Percentiles rank a stretch among this genome's conserved stretches.
Evolutionary conservation across 164 flowering plant genomes (phyloP).

Genomic region (Berberis vulgaris): DNA sequence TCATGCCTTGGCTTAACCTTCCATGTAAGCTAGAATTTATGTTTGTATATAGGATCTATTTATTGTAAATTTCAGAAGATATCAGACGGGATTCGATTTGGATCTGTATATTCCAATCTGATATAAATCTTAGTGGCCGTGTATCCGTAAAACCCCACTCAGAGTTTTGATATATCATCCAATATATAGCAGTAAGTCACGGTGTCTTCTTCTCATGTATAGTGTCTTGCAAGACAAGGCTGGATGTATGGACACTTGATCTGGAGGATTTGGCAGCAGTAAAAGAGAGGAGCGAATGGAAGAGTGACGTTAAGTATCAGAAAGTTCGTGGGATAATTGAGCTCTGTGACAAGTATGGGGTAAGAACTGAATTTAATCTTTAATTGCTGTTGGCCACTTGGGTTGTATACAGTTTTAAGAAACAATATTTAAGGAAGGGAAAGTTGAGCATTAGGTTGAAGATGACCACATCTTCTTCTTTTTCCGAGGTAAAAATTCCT

Average conservation of each 20-base stretch:
- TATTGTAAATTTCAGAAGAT: no score
- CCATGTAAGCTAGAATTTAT: constrained; percentile 20
- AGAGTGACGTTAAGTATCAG: constrained; percentile 16
- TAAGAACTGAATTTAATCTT: not conserved
- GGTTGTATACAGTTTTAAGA: no score
- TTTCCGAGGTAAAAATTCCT: no score
- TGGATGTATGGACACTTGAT: constrained; percentile 26
- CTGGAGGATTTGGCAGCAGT: constrained; percentile 13
- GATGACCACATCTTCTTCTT: no score
- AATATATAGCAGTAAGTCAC: not conserved
- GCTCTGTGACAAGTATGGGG: constrained; percentile 25
- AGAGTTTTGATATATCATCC: not conserved
- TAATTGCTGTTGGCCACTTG: no score
- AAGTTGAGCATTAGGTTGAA: no score
- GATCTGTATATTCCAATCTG: no score
- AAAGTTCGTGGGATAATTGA: constrained; percentile 18
- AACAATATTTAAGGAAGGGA: no score
- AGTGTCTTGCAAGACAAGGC: constrained; percentile 28
- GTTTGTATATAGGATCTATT: no score
- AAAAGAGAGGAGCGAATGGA: constrained; percentile 17
- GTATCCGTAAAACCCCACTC: not conserved
- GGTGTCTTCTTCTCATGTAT: not conserved
- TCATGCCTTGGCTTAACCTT: constrained; percentile 53
- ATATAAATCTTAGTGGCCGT: no score
- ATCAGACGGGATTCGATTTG: no score